Conservation (phyloP, 441 rosid species). For the Eruca vesicaria region DNA sequence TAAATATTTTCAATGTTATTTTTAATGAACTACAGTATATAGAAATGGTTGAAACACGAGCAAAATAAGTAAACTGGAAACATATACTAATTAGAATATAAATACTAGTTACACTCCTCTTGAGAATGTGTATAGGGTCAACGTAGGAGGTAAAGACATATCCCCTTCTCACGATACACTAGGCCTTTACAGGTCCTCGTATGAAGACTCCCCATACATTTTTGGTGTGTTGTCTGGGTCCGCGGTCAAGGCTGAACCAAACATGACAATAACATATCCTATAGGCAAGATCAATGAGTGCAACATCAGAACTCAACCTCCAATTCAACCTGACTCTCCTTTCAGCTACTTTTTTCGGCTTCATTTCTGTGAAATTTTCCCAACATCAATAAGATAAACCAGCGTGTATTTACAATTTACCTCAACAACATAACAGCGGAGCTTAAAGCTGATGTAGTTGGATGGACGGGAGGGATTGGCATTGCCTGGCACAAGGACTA, state of each 20-base stretch:
- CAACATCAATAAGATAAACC: not conserved
- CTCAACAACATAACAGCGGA: no score
- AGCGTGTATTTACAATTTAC: no score
- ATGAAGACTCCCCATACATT: constrained; percentile 64
- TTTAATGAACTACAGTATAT: no score
- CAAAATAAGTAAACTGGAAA: no score
- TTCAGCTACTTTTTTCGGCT: not conserved
- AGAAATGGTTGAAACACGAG: no score
- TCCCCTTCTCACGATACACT: constrained; percentile 67
- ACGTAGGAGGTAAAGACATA: constrained; percentile 82
- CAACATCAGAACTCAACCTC: not conserved
- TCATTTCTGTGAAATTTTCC: not conserved
- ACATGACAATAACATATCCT: constrained; percentile 46
- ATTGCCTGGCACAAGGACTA: no score
- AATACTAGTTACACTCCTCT: constrained; percentile 68
- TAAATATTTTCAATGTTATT: no score
- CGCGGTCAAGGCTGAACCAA: constrained; percentile 41
- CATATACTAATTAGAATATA: no score
- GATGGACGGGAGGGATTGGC: no score
- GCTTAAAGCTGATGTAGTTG: no score
- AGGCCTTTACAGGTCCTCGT: constrained; percentile 75
- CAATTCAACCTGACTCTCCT: not conserved
- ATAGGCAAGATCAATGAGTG: not conserved
- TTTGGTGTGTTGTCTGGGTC: constrained; percentile 63
- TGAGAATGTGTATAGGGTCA: constrained; percentile 75